Percentiles rank a stretch among this genome's conserved stretches.
phyloP scores from a whole-genome alignment of 176 grass and related monocot species.

The Lolium perenne region DNA sequence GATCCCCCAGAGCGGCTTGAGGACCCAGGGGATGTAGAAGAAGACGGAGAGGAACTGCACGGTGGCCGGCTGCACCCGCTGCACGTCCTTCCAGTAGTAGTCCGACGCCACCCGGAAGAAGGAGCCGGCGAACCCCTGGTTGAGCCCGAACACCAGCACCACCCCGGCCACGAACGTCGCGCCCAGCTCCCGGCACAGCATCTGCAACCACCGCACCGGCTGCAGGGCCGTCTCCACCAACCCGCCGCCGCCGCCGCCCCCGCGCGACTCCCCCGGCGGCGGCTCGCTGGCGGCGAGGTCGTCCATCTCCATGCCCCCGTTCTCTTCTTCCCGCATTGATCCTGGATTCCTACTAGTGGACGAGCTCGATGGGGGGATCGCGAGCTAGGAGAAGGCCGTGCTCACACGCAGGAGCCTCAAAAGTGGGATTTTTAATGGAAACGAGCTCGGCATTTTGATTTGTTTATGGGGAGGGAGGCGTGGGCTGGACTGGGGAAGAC shows the following conservation, averaged over 20 bases:
- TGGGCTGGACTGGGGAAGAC: constrained; percentile 19
- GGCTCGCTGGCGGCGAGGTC: constrained; percentile 46
- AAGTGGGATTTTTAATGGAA: neutral
- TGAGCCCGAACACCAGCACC: constrained; percentile 87
- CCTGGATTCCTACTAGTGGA: neutral
- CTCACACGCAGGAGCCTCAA: neutral
- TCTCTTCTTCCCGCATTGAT: constrained; percentile 30
- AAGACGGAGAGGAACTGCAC: constrained; percentile 82
- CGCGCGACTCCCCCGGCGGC: neutral
- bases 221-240: constrained; percentile 36
- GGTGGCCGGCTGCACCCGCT: constrained; percentile 71
- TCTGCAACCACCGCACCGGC: constrained; percentile 72
- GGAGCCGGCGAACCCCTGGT: constrained; percentile 76
- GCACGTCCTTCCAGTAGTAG: constrained; percentile 99
- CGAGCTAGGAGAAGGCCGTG: constrained; percentile 9
- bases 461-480: constrained; percentile 28
- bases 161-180: constrained; percentile 76
- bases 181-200: constrained; percentile 89
- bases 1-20: constrained; percentile 90
- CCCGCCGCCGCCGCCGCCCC: neutral
- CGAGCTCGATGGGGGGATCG: neutral
- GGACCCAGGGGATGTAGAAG: constrained; percentile 80
- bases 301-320: constrained; percentile 51
- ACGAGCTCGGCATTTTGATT: constrained; percentile 19
- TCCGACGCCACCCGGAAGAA: constrained; percentile 78